Conservation (phyloP, 768 basidiomycete species). For the Mycena olivaceomarginata region DNA sequence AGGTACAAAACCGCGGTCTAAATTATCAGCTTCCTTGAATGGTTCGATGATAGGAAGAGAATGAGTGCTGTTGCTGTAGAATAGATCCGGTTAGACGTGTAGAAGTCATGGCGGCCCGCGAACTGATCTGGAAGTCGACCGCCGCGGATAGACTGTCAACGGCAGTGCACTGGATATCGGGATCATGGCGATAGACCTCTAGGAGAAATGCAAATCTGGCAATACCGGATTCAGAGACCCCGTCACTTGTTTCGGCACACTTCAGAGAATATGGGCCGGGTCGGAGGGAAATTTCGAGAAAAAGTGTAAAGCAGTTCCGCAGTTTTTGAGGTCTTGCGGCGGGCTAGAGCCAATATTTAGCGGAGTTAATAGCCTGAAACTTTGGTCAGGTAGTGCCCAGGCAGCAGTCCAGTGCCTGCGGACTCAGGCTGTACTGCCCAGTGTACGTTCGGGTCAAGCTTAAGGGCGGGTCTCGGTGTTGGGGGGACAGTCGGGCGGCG, state of each 20-base stretch:
- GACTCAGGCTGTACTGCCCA: constrained; percentile 3
- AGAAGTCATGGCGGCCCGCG: not conserved
- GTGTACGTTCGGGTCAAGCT: not conserved
- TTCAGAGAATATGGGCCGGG: too few relatives aligned
- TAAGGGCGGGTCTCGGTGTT: not conserved
- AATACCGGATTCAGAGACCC: not conserved
- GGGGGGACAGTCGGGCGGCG: not conserved
- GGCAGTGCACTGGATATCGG: constrained; percentile 29
- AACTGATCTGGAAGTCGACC: not conserved
- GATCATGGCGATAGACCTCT: not conserved
- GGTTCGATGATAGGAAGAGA: not conserved
- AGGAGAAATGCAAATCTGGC: not conserved
- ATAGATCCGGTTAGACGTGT: not conserved
- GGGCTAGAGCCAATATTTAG: not conserved
- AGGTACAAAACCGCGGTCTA: not conserved
- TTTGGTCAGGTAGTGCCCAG: not conserved
- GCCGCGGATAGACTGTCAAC: not conserved
- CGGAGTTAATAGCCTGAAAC: not conserved
- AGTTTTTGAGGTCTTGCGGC: not conserved
- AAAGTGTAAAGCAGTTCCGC: constrained; percentile 13
- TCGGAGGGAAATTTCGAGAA: not conserved
- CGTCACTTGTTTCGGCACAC: not conserved
- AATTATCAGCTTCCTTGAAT: constrained; percentile 16
- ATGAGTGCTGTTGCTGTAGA: not conserved
- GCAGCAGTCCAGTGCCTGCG: too few relatives aligned